A percentile compares a stretch with the other conserved stretches of the same genome.
Conservation (phyloP, 176 grass and related monocot species). For the Triticum turgidum region DNA sequence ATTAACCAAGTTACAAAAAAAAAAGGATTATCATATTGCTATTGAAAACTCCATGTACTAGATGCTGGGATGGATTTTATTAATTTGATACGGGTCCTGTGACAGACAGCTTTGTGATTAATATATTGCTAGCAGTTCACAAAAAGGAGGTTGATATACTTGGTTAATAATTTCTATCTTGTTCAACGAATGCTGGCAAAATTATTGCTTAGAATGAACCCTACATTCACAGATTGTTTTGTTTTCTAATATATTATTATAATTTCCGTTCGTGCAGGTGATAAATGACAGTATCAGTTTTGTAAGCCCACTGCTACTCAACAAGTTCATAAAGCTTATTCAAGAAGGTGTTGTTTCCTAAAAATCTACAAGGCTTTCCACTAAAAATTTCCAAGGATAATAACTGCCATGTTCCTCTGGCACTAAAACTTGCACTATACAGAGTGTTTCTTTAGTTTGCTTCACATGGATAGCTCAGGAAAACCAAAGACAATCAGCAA, state of each 20-base stretch:
- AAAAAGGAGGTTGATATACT: too few species aligned
- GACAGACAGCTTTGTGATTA: too few species aligned
- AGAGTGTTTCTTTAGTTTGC: too few species aligned
- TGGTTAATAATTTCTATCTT: too few species aligned
- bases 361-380: not conserved
- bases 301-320: constrained; percentile 73
- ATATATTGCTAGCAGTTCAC: too few species aligned
- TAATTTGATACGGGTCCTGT: not conserved
- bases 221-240: constrained; percentile 5
- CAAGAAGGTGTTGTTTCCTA: constrained; percentile 61
- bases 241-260: not conserved
- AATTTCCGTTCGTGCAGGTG: constrained; percentile 46
- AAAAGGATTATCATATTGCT: not conserved
- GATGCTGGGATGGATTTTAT: not conserved
- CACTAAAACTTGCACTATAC: too few species aligned
- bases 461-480: too few species aligned
- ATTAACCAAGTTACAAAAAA: constrained; percentile 9
- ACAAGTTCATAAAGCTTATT: constrained; percentile 83
- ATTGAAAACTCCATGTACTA: not conserved
- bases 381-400: too few species aligned
- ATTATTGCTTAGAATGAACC: not conserved
- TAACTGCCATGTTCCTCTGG: too few species aligned
- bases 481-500: too few species aligned
- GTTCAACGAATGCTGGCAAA: not conserved
- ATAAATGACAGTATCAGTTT: constrained; percentile 90